Evolutionary conservation across 1,284 basidiomycete species (phyloP).

Genomic region (Leccinum griseonigrum): DNA sequence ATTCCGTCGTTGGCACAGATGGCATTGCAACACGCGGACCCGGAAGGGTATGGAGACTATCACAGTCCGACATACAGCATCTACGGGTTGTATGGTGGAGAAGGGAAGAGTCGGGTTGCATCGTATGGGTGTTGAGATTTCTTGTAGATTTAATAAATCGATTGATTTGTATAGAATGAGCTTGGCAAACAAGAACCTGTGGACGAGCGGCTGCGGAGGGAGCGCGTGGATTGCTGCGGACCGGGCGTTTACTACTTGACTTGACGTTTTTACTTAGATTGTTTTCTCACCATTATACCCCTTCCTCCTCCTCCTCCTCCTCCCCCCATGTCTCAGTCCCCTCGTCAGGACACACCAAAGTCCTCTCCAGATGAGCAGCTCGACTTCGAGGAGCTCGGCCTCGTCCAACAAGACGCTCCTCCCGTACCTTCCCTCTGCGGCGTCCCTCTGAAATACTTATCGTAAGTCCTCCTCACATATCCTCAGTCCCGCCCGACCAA

Average conservation of each 20-base stretch:
- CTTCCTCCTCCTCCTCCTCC: not conserved
- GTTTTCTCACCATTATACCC: not conserved
- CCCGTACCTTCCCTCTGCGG: conserved; percentile 60
- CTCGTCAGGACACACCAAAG: conserved; percentile 30
- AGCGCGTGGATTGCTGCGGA: conserved; percentile 13
- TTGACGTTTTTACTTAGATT: not conserved
- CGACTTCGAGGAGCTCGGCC: conserved; percentile 50
- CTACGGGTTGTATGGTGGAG: conserved; percentile 67
- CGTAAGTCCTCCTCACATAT: conserved; percentile 48
- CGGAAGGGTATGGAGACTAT: conserved; percentile 61
- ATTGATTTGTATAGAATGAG: conserved; percentile 32
- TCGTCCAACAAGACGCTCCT: conserved; percentile 38
- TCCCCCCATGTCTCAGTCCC: conserved; percentile 25
- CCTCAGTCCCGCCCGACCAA: conserved; percentile 5
- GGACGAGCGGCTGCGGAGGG: conserved; percentile 24
- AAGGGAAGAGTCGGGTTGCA: conserved; percentile 51
- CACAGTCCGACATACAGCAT: conserved; percentile 79
- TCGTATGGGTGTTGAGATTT: conserved; percentile 24
- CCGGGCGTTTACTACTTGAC: not conserved
- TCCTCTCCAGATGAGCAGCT: conserved; percentile 36
- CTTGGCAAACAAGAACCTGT: conserved; percentile 3
- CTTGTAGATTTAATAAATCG: not conserved
- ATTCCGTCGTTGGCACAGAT: conserved; percentile 73
- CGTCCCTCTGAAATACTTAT: conserved; percentile 76
- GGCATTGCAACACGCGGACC: conserved; percentile 62